Evolutionary conservation across 2,329 filamentous ascomycete genomes (phyloP).

Genomic region (Ustilaginoidea virens): DNA sequence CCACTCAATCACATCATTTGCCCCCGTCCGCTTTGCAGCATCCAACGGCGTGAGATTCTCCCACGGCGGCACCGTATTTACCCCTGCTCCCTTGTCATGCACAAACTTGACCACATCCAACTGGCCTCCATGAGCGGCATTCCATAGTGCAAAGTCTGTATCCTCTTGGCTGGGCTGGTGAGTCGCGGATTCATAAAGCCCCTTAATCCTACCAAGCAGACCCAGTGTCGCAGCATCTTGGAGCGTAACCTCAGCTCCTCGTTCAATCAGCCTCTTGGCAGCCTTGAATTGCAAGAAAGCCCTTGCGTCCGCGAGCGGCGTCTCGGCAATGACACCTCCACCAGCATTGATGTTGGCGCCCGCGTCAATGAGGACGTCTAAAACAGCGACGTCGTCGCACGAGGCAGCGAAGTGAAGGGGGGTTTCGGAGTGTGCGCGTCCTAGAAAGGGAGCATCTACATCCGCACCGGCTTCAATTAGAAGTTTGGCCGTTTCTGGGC

Average conservation of each 20-base stretch:
- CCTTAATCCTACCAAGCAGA: slow-evolving; percentile 4
- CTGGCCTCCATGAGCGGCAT: slow-evolving; percentile 8
- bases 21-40: slow-evolving; percentile 3
- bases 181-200: slow-evolving; percentile 1
- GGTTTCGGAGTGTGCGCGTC: slow-evolving; percentile 7
- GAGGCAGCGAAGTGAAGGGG: slow-evolving; percentile 8
- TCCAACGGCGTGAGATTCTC: slow-evolving; percentile 4
- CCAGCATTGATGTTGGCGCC: slow-evolving; percentile 8
- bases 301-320: slow-evolving; percentile 6
- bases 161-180: neutral
- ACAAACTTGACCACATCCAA: slow-evolving; percentile 5
- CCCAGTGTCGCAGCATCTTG: slow-evolving; percentile 8
- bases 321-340: slow-evolving; percentile 7
- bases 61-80: slow-evolving; percentile 25
- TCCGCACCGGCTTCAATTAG: slow-evolving; percentile 5
- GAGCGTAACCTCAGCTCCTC: slow-evolving; percentile 5
- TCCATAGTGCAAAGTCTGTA: slow-evolving; percentile 6
- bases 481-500: neutral
- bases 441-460: slow-evolving; percentile 6
- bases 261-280: slow-evolving; percentile 6
- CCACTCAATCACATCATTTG: slow-evolving; percentile 4
- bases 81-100: slow-evolving; percentile 2
- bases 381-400: slow-evolving; percentile 6
- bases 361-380: slow-evolving; percentile 8
- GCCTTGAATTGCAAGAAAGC: slow-evolving; percentile 7